A percentile compares a stretch with the other conserved stretches of the same genome.
phyloP scores from a whole-genome alignment of 73 alveolate genomes.

The Blepharisma stoltei region DNA sequence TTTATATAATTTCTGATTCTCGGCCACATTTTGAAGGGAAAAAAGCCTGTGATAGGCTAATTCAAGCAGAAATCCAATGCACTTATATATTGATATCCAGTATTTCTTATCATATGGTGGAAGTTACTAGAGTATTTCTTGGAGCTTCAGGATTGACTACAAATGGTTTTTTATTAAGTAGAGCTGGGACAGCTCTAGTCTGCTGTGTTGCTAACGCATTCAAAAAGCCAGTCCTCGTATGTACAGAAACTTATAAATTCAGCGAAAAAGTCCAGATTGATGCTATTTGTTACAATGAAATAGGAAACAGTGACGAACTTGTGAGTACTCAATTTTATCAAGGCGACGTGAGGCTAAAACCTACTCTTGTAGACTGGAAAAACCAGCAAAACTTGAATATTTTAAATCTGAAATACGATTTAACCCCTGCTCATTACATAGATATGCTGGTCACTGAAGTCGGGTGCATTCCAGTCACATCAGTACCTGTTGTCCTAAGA shows the following conservation, averaged over 20 bases:
- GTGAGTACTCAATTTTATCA: constrained; percentile 2
- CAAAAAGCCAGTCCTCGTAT: constrained; percentile 52
- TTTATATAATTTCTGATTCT: constrained; percentile 20
- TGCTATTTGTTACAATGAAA: constrained; percentile 37
- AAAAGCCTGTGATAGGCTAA: not conserved
- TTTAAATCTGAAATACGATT: constrained; percentile 54
- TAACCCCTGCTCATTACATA: constrained; percentile 61
- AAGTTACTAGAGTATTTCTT: constrained; percentile 58
- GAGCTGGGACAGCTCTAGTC: constrained; percentile 52
- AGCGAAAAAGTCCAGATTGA: constrained; percentile 58
- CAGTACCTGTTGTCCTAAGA: constrained; percentile 54
- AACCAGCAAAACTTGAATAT: constrained; percentile 20
- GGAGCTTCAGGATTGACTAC: constrained; percentile 50
- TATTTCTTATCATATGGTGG: constrained; percentile 43
- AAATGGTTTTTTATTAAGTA: constrained; percentile 60
- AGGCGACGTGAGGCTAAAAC: constrained; percentile 15
- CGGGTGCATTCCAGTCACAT: constrained; percentile 58
- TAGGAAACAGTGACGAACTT: not conserved
- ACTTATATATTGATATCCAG: constrained; percentile 58
- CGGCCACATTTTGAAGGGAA: constrained; percentile 19
- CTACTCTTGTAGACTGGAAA: not conserved
- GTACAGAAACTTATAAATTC: constrained; percentile 57
- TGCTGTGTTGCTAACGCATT: constrained; percentile 54
- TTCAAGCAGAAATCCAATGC: constrained; percentile 18
- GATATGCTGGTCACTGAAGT: constrained; percentile 58